Conservation (phyloP, 257 asterid genomes). For the Solanum medicagineum region DNA sequence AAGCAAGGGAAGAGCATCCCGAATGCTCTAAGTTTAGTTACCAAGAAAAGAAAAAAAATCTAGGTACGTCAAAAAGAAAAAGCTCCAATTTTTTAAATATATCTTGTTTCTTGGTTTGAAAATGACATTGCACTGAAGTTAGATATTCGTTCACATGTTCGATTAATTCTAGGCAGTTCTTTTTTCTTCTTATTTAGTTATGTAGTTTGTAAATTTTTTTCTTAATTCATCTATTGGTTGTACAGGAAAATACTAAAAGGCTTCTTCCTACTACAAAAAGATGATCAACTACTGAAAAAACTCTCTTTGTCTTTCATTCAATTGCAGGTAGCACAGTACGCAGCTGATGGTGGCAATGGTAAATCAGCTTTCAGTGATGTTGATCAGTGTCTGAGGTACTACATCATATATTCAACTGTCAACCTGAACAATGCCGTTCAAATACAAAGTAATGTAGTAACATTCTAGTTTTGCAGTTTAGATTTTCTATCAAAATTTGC, state of each 20-base stretch:
- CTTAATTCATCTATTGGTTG: neutral
- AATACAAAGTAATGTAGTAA: neutral
- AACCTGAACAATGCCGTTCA: neutral
- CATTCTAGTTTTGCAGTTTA: neutral
- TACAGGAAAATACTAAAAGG: neutral
- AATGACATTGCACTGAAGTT: neutral
- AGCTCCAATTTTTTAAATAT: neutral
- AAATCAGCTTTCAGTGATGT: slow-evolving; percentile 55
- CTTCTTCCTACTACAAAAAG: neutral
- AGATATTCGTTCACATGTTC: neutral
- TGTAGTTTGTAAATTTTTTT: neutral
- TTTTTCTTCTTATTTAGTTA: neutral
- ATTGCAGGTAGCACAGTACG: slow-evolving; percentile 86
- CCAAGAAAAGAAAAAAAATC: neutral
- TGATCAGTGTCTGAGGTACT: slow-evolving; percentile 83
- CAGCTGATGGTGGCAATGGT: slow-evolving; percentile 76
- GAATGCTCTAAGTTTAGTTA: neutral
- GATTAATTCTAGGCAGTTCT: neutral
- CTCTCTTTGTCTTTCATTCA: neutral
- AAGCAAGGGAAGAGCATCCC: neutral
- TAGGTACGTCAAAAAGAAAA: neutral
- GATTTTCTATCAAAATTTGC: neutral
- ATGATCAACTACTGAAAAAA: neutral
- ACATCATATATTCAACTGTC: neutral
- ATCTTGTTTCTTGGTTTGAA: neutral